These are phyloP conservation scores for Mycena sanguinolenta DNA, from an alignment of 768 basidiomycete species.

Conservation along the genomic window DNA sequence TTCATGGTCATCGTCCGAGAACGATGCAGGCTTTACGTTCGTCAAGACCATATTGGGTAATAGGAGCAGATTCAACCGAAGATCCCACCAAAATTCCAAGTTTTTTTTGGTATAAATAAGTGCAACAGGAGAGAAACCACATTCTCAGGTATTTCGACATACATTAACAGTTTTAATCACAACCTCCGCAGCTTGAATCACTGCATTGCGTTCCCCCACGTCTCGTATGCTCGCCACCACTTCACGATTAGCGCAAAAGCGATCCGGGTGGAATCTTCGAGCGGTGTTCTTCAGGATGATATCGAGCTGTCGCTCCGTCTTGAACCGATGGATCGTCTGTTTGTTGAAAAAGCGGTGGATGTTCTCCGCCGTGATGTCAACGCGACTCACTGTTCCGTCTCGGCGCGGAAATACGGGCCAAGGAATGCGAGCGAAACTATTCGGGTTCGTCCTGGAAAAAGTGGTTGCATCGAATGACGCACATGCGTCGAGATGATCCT, in stretches of 20 bases:
- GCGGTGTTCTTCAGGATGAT: not conserved
- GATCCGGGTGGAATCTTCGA: constrained; percentile 14
- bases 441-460: constrained; percentile 2
- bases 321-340: not conserved
- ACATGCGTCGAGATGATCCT: not conserved
- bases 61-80: too few relatives aligned
- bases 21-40: too few relatives aligned
- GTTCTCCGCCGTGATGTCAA: constrained; percentile 12
- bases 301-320: not conserved
- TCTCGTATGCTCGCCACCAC: constrained; percentile 2
- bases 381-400: not conserved
- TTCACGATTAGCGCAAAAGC: not conserved
- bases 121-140: too few relatives aligned
- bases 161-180: constrained; percentile 6
- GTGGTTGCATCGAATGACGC: not conserved
- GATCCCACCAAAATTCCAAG: too few relatives aligned
- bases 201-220: not conserved
- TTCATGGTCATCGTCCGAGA: too few relatives aligned
- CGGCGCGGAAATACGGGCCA: constrained; percentile 10
- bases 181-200: constrained; percentile 6
- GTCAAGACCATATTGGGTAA: too few relatives aligned
- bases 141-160: not conserved
- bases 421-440: constrained; percentile 3
- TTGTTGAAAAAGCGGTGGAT: constrained; percentile 6
- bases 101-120: too few relatives aligned